Evolutionary conservation across 306 rosid genomes (phyloP), one percentile per base, ranked within the genome.

Genomic region (Ormosia emarginata): DNA sequence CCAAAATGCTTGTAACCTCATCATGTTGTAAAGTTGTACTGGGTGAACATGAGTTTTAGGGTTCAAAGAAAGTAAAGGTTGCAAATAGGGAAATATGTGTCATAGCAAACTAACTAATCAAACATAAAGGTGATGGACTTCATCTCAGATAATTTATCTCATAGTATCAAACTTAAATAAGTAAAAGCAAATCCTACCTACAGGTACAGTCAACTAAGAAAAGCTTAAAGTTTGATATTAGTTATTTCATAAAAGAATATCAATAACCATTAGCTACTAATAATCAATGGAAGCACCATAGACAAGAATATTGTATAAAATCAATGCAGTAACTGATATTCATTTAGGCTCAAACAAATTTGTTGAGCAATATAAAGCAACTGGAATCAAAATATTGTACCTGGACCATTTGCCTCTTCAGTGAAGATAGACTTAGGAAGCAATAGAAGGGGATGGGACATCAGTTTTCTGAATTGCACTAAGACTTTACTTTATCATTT

Each of bases 101-200:
- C 32, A 74, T 6, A 4, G n/a, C n/a, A 62, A 85, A 69, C 57
- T 65, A 80, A 69, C 44, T n/a, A 43, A 66, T 74, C 33, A 43
- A 58, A 57, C 78, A 56, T 57, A 57, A 68, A 56, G n/a, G 17
- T 34, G 9, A 18, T 47, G 72, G 46, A 79, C 53, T 59, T 12
- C 11, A 79, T 14, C 59, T 43, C 14, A 40, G 46, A 32, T 79
- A 12, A 72, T 64, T 57, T 14, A 29, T 15, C 30, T 75, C 46
- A 74, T 36, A 4, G 1, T 46, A 62, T 39, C 6, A 74, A 65
- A 79, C 18, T 41, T n/a, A 63, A 44, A 43, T 34, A 47, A 57
- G 14, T 11, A 58, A 75, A 41, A 49, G 8, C 53, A 61, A 79
- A 79, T 71, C 32, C 58, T 30, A 71, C 24, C 24, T 24, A 24